Conservation (phyloP, 2,329 filamentous ascomycete species). For the Graphilbum sp. region DNA sequence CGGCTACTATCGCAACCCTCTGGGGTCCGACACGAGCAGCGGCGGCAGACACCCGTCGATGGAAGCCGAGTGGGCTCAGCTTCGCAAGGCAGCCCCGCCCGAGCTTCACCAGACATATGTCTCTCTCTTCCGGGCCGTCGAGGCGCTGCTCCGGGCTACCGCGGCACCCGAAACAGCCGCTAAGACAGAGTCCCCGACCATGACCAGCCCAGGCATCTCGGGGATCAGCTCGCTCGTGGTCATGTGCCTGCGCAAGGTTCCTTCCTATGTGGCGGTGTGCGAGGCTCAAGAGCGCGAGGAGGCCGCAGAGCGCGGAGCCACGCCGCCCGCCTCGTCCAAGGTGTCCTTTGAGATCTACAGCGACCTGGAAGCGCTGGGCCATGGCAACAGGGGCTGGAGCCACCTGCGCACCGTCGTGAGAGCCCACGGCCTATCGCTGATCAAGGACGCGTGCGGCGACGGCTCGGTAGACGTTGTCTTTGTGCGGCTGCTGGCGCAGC, state of each 20-base stretch:
- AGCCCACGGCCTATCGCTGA: slow-evolving; percentile 27
- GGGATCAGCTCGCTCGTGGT: slow-evolving; percentile 27
- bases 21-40: background rate
- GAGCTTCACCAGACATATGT: slow-evolving; percentile 23
- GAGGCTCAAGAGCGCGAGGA: slow-evolving; percentile 23
- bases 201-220: too few species aligned
- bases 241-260: slow-evolving; percentile 31
- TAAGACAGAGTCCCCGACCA: too few species aligned
- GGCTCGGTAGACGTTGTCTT: slow-evolving; percentile 25
- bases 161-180: background rate
- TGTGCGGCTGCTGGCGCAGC: slow-evolving; percentile 21
- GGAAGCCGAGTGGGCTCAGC: slow-evolving; percentile 17
- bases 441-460: slow-evolving; percentile 24
- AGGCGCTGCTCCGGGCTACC: slow-evolving; percentile 27
- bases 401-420: slow-evolving; percentile 27
- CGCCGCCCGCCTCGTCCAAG: slow-evolving; percentile 18
- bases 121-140: slow-evolving; percentile 26
- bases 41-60: slow-evolving; percentile 10
- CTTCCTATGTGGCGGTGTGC: slow-evolving; percentile 28
- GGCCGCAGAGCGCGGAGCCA: slow-evolving; percentile 20
- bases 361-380: slow-evolving; percentile 28
- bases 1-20: background rate
- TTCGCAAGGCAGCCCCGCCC: slow-evolving; percentile 17
- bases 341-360: slow-evolving; percentile 29
- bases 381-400: slow-evolving; percentile 24